A percentile compares a stretch with the other conserved stretches of the same genome.
phyloP scores from a whole-genome alignment of 2,329 filamentous ascomycete genomes.

The Biscogniauxia sp. region DNA sequence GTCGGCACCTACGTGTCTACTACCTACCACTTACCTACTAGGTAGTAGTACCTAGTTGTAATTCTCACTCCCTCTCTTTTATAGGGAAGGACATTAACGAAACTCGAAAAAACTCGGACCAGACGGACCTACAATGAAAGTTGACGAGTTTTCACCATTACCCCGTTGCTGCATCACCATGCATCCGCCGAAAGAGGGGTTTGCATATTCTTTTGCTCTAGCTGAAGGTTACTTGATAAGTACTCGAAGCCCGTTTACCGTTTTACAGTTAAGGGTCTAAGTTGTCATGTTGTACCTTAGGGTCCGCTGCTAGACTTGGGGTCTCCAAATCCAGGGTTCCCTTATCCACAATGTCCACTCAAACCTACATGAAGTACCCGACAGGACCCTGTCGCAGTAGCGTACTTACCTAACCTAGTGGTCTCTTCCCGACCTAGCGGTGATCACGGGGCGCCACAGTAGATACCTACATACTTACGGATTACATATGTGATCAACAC shows the following conservation, averaged over 20 bases:
- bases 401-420: too few relatives aligned
- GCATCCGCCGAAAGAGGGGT: neutral
- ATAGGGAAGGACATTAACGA: too few relatives aligned
- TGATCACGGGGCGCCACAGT: neutral
- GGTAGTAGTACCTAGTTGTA: too few relatives aligned
- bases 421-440: neutral
- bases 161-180: neutral
- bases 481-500: neutral
- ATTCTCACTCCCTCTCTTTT: too few relatives aligned
- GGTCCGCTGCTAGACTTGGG: neutral
- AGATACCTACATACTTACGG: too few relatives aligned
- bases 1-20: neutral
- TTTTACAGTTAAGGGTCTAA: conserved; percentile 2
- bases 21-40: too few relatives aligned
- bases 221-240: neutral
- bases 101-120: neutral
- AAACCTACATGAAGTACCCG: neutral
- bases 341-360: neutral
- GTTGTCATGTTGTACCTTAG: neutral
- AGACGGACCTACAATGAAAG: neutral
- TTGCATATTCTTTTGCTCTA: neutral
- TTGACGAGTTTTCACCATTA: neutral
- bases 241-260: neutral
- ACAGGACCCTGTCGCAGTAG: too few relatives aligned
- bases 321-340: neutral